Evolutionary conservation across 1,284 basidiomycete species (phyloP).

Genomic region (Fomitopsis palustris): DNA sequence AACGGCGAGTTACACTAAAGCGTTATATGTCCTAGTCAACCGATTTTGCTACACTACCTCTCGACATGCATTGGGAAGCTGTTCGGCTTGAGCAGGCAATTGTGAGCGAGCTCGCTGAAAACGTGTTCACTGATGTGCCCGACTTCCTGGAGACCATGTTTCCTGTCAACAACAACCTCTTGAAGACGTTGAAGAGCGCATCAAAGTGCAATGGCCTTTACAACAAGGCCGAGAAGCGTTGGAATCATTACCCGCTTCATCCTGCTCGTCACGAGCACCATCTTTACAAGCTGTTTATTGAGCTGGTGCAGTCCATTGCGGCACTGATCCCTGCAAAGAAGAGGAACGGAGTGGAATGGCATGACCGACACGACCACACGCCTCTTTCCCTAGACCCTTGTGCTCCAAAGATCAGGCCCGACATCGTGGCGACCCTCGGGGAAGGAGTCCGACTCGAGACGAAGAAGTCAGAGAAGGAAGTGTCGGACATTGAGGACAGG

Average conservation of each 20-base stretch:
- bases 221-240: background rate
- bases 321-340: background rate
- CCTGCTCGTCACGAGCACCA: constrained; percentile 15
- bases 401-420: background rate
- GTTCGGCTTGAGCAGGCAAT: background rate
- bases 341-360: background rate
- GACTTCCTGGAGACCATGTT: background rate
- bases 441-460: no score
- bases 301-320: background rate
- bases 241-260: constrained; percentile 23
- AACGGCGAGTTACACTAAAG: background rate
- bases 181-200: background rate
- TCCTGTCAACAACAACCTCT: background rate
- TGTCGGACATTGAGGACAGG: background rate
- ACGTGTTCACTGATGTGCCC: background rate
- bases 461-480: no score
- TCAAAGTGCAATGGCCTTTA: background rate
- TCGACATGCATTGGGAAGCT: background rate
- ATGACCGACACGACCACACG: background rate
- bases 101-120: background rate
- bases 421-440: background rate
- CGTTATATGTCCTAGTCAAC: background rate
- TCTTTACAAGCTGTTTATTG: background rate
- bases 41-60: background rate
- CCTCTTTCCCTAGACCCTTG: background rate